These are phyloP conservation scores for Calocybe gangraenosa DNA, from an alignment of 768 basidiomycete genomes.

Conservation along the genomic window DNA sequence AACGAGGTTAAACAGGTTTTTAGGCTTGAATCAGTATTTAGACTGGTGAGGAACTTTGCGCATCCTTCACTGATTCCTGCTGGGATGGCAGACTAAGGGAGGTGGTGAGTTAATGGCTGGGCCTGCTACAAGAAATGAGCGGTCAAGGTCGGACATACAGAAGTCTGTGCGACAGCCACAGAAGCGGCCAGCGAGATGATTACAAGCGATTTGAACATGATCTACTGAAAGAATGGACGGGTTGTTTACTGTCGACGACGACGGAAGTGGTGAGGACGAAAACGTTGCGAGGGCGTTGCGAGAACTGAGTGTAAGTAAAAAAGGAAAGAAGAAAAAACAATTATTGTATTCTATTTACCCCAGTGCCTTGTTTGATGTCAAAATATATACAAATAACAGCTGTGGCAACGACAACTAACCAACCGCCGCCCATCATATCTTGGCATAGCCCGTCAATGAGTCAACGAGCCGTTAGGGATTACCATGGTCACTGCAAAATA, in stretches of 20 bases:
- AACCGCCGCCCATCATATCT: conserved; percentile 4
- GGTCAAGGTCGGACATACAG: neutral
- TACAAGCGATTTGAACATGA: conserved; percentile 51
- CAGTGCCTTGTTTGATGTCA: conserved; percentile 23
- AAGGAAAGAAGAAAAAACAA: conserved; percentile 2
- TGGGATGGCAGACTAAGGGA: conserved; percentile 55
- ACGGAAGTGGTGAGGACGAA: conserved; percentile 21
- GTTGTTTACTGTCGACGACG: conserved; percentile 37
- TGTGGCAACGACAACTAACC: conserved; percentile 16
- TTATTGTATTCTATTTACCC: conserved; percentile 6
- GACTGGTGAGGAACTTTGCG: conserved; percentile 48
- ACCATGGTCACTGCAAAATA: no score
- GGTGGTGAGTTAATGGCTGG: conserved; percentile 29
- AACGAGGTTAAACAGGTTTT: conserved; percentile 59
- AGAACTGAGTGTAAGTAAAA: conserved; percentile 16
- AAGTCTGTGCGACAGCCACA: conserved; percentile 46
- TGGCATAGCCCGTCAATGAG: neutral
- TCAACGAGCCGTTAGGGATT: neutral
- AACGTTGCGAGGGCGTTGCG: conserved; percentile 14
- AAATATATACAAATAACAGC: conserved; percentile 28
- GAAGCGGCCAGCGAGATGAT: conserved; percentile 48
- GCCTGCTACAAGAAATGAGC: conserved; percentile 1
- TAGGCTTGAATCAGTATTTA: conserved; percentile 62
- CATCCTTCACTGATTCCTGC: conserved; percentile 54
- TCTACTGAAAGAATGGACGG: conserved; percentile 42